Conservation (phyloP, 2,329 filamentous ascomycete genomes). For the Phyllosticta capitalensis region DNA sequence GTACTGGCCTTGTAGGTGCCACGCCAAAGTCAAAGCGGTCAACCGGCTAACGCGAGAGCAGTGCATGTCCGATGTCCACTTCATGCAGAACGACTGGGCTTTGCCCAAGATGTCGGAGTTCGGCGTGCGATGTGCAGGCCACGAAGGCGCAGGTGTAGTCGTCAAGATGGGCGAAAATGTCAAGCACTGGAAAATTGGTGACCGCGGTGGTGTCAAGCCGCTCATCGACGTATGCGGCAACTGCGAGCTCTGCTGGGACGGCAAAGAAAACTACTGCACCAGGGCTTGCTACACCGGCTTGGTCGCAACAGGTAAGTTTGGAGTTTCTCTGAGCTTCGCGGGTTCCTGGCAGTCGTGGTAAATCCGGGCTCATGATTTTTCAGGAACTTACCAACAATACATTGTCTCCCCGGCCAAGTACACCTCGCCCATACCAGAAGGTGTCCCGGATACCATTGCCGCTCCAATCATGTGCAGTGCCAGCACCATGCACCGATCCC, state of each 20-base stretch:
- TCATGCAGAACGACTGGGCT: conserved; percentile 46
- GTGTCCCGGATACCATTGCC: conserved; percentile 21
- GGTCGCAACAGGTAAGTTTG: conserved; percentile 22
- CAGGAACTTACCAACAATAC: conserved; percentile 47
- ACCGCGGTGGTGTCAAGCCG: conserved; percentile 45
- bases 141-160: conserved; percentile 50
- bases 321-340: neutral
- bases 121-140: conserved; percentile 39
- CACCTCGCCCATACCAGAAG: conserved; percentile 25
- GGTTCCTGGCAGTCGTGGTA: neutral
- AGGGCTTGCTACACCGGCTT: conserved; percentile 39
- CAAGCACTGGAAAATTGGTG: conserved; percentile 40
- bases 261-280: conserved; percentile 45
- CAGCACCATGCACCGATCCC: conserved; percentile 48
- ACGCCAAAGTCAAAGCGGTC: neutral
- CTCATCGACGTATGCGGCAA: conserved; percentile 42
- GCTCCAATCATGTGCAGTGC: conserved; percentile 31
- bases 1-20: conserved; percentile 38
- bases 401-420: conserved; percentile 46
- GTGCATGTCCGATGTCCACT: conserved; percentile 49
- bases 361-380: neutral
- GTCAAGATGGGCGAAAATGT: conserved; percentile 47
- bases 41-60: neutral
- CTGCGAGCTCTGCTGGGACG: conserved; percentile 42
- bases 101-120: conserved; percentile 29